Evolutionary conservation across 208 protist genomes (phyloP).

Genomic region (Leishmania major): DNA sequence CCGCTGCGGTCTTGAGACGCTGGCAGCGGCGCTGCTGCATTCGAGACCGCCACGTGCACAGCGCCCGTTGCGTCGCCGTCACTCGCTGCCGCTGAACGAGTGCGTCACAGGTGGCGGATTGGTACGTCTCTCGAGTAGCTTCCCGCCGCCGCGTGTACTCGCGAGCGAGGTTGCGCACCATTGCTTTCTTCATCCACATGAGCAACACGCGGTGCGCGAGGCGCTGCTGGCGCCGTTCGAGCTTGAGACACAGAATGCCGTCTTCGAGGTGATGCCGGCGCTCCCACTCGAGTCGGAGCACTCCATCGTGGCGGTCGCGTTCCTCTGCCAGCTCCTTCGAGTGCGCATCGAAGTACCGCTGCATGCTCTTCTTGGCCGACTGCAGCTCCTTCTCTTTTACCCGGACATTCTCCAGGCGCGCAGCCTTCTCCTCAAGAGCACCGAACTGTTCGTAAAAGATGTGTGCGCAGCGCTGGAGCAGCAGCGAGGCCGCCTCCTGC

Average conservation of each 20-base stretch:
- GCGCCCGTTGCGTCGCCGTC: background rate
- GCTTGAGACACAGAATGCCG: background rate
- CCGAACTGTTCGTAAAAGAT: constrained; percentile 32
- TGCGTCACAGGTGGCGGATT: constrained; percentile 11
- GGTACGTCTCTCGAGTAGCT: constrained; percentile 4
- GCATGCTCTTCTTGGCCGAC: constrained; percentile 52
- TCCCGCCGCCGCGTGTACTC: constrained; percentile 12
- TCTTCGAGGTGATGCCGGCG: constrained; percentile 35
- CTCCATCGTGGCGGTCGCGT: constrained; percentile 24
- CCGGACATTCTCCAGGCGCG: constrained; percentile 30
- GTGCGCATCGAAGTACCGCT: constrained; percentile 63
- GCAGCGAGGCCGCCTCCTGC: constrained; percentile 45
- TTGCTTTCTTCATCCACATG: constrained; percentile 34
- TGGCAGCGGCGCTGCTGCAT: constrained; percentile 12
- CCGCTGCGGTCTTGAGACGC: background rate
- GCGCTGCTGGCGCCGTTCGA: constrained; percentile 3
- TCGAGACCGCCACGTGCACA: constrained; percentile 14
- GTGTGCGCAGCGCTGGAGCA: constrained; percentile 38
- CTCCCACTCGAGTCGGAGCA: constrained; percentile 21
- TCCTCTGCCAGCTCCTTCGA: constrained; percentile 27
- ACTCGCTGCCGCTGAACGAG: constrained; percentile 9
- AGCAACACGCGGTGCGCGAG: constrained; percentile 12
- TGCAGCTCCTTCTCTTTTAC: constrained; percentile 40
- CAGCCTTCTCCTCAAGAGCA: constrained; percentile 34
- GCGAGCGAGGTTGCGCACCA: constrained; percentile 24